These are phyloP conservation scores for Scenedesmus sp. DNA, from an alignment of 163 green algal genomes.

Conservation along the genomic window DNA sequence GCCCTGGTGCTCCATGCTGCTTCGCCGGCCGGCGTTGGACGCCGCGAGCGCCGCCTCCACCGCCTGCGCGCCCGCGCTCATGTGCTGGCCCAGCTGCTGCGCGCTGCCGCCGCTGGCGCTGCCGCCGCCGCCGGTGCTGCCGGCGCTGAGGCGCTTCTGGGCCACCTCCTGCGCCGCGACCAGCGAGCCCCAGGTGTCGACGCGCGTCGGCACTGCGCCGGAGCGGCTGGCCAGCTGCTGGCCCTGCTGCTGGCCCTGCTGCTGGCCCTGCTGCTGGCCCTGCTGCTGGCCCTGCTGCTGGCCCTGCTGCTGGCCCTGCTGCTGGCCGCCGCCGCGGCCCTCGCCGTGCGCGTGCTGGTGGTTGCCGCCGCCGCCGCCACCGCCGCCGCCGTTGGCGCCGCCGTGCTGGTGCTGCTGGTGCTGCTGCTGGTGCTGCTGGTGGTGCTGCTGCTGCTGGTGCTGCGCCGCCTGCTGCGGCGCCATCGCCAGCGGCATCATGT, in stretches of 20 bases:
- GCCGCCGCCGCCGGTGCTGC: neutral
- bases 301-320: conserved; percentile 1
- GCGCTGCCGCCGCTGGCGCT: neutral
- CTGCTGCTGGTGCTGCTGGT: neutral
- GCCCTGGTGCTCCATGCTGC: neutral
- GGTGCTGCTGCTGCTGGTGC: neutral
- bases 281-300: conserved; percentile 1
- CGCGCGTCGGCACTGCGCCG: conserved; percentile 17
- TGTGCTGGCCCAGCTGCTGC: conserved; percentile 20
- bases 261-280: neutral
- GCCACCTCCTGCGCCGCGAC: conserved; percentile 21
- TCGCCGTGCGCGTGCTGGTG: neutral
- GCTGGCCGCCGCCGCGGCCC: neutral
- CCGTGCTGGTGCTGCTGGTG: neutral
- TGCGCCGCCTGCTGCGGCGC: neutral
- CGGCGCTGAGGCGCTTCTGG: neutral
- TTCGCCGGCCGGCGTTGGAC: neutral
- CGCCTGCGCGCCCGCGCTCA: conserved; percentile 26
- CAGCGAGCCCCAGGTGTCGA: conserved; percentile 37
- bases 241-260: neutral
- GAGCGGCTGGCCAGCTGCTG: conserved; percentile 5
- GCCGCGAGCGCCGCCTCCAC: conserved; percentile 17
- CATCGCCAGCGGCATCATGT: neutral
- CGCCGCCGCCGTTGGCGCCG: neutral
- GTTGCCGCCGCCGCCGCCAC: neutral